phyloP scores from a whole-genome alignment of 2,329 filamentous ascomycete genomes.

The Ophiostoma piceae region DNA sequence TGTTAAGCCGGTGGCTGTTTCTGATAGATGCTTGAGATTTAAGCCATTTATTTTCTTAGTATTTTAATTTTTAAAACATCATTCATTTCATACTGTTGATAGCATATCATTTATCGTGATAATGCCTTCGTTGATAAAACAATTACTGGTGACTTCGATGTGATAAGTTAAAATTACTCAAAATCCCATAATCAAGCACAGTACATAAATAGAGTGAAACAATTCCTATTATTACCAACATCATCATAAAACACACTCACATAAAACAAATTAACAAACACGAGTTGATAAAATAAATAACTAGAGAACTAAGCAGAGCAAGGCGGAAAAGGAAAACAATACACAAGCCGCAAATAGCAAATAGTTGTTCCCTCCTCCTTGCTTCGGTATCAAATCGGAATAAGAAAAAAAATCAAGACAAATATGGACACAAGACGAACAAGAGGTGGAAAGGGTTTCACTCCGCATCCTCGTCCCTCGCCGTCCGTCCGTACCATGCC shows the following conservation, averaged over 20 bases:
- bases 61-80: no score
- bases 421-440: conserved; percentile 13
- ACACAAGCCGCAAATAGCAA: conserved; percentile 22
- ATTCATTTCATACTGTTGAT: not conserved
- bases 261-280: not conserved
- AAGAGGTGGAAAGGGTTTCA: conserved; percentile 12
- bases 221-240: not conserved
- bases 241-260: not conserved
- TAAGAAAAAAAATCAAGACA: conserved; percentile 17
- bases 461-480: conserved; percentile 13
- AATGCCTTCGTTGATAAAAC: no score
- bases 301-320: conserved; percentile 14
- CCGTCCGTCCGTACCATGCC: conserved; percentile 2
- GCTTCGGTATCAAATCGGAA: conserved; percentile 21
- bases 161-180: not conserved
- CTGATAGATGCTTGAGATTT: no score
- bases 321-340: conserved; percentile 15
- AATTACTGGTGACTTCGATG: no score
- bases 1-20: not conserved
- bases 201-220: not conserved
- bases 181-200: not conserved
- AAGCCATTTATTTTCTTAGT: no score
- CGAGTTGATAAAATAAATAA: conserved; percentile 13
- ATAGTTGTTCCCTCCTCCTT: conserved; percentile 21
- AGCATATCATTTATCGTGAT: no score